A percentile compares a stretch with the other conserved stretches of the same genome.
Evolutionary conservation across 1,284 basidiomycete genomes (phyloP).

Genomic region (Phlebopus sp.): DNA sequence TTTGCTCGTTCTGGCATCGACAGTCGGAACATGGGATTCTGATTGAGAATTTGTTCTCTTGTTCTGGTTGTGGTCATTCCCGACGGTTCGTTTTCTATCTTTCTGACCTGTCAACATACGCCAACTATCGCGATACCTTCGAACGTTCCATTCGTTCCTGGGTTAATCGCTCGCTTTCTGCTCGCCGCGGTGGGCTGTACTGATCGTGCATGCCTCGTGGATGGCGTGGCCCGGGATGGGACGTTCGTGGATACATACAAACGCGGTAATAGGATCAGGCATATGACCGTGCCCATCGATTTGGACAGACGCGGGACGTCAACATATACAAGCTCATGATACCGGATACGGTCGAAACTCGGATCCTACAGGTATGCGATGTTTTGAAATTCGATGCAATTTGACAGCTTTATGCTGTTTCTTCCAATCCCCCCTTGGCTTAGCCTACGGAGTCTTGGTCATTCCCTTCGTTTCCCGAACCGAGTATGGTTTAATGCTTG

Average conservation of each 20-base stretch:
- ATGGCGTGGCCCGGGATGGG: neutral
- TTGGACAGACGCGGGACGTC: constrained; percentile 85
- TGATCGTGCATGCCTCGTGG: neutral
- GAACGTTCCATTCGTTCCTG: too few species aligned
- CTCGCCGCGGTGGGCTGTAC: too few species aligned
- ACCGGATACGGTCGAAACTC: constrained; percentile 85
- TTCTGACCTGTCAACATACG: neutral
- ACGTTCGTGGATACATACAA: constrained; percentile 1
- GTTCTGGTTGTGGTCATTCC: neutral
- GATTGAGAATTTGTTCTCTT: constrained; percentile 6
- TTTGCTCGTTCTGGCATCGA: neutral
- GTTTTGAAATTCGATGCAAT: neutral
- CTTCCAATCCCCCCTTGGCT: neutral
- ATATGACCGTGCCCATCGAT: constrained; percentile 89
- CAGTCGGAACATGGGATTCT: constrained; percentile 5
- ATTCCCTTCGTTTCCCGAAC: neutral
- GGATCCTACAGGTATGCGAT: constrained; percentile 62
- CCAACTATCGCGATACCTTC: too few species aligned
- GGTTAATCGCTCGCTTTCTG: too few species aligned
- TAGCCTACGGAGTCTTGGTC: neutral
- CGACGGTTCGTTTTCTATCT: neutral
- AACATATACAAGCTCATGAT: constrained; percentile 94
- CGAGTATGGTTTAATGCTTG: neutral
- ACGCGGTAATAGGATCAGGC: constrained; percentile 89
- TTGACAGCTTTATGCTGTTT: neutral